Percentiles rank a stretch among this genome's conserved stretches.
Conservation (phyloP, 768 basidiomycete species). For the Hygrocybe punicea region DNA sequence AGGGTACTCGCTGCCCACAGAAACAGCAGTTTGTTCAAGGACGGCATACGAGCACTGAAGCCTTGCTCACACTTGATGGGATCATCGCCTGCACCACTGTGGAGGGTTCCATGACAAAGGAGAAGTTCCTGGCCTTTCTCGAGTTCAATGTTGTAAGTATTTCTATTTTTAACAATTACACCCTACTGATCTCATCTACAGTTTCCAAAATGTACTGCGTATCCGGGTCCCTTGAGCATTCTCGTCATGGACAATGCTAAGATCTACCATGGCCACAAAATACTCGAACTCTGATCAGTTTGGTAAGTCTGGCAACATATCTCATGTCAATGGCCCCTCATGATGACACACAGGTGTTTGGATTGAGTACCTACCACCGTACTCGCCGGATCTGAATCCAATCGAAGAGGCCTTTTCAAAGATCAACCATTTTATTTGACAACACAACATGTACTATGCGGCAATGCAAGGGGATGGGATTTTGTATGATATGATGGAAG, state of each 20-base stretch:
- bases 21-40: no score
- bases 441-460: slow-evolving; percentile 14
- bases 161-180: no score
- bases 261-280: slow-evolving; percentile 31
- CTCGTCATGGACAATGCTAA: slow-evolving; percentile 35
- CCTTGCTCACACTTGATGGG: no score
- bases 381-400: slow-evolving; percentile 41
- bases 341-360: slow-evolving; percentile 12
- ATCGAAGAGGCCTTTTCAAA: slow-evolving; percentile 18
- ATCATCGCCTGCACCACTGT: no score
- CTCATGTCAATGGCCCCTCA: not conserved
- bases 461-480: slow-evolving; percentile 13
- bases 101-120: no score
- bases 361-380: slow-evolving; percentile 34
- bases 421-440: slow-evolving; percentile 31
- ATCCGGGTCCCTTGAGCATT: slow-evolving; percentile 27
- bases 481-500: slow-evolving; percentile 27
- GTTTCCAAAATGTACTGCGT: slow-evolving; percentile 24
- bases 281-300: slow-evolving; percentile 24
- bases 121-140: no score
- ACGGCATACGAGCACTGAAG: no score
- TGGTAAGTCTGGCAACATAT: slow-evolving; percentile 3
- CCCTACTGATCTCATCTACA: not conserved
- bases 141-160: no score
- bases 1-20: no score